Evolutionary conservation across 257 asterid species (phyloP).

Genomic region (Scutellaria minor): DNA sequence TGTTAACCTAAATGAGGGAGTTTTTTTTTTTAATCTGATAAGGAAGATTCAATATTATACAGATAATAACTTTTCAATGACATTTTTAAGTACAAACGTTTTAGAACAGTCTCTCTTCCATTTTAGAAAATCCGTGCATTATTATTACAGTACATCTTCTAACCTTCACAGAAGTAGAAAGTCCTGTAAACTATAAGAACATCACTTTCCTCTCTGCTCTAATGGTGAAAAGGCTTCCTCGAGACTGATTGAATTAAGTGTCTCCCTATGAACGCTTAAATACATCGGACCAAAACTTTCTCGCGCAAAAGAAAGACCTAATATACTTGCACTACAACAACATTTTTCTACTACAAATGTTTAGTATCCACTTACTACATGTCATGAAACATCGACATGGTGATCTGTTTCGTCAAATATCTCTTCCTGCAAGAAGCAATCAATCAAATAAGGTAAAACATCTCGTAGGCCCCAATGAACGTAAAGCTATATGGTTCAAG

Average conservation of each 20-base stretch:
- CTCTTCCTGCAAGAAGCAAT: slow-evolving; percentile 70
- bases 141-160: not conserved
- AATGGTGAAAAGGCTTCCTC: not conserved
- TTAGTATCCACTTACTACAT: not conserved
- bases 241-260: not conserved
- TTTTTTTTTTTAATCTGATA: no score
- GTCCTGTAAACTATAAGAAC: not conserved
- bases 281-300: slow-evolving; percentile 19
- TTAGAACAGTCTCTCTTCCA: no score
- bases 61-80: no score
- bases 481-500: not conserved
- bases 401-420: slow-evolving; percentile 94
- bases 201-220: slow-evolving; percentile 19
- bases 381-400: slow-evolving; percentile 71
- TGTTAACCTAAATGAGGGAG: no score
- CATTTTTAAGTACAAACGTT: no score
- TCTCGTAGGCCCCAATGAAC: not conserved
- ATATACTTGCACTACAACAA: not conserved
- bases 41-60: no score
- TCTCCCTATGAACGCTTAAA: not conserved
- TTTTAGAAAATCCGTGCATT: not conserved
- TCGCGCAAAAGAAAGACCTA: not conserved
- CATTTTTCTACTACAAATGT: slow-evolving; percentile 3
- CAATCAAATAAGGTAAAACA: not conserved
- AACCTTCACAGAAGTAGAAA: not conserved